A percentile compares a stretch with the other conserved stretches of the same genome.
Evolutionary conservation across 2,329 filamentous ascomycete species (phyloP).

Genomic region (Hypomyces rosellus): DNA sequence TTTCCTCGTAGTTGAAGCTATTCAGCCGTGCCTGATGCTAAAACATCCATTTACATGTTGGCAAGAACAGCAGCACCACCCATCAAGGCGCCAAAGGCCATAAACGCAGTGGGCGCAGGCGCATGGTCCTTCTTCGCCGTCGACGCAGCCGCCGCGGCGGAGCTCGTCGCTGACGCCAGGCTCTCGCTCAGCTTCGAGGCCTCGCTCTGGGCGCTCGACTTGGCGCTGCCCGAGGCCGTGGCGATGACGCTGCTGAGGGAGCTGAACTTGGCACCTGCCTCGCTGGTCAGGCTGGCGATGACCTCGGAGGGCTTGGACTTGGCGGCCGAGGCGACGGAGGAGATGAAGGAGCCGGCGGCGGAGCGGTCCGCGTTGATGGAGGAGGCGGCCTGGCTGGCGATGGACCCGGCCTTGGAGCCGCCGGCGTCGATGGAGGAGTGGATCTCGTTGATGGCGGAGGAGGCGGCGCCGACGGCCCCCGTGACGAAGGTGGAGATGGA

Average conservation of each 20-base stretch:
- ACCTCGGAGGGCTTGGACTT: slow-evolving; percentile 10
- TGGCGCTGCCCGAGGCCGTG: slow-evolving; percentile 16
- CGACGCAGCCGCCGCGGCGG: slow-evolving; percentile 14
- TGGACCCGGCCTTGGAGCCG: slow-evolving; percentile 8
- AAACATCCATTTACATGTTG: slow-evolving; percentile 33
- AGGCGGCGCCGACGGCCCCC: slow-evolving; percentile 5
- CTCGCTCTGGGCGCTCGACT: slow-evolving; percentile 18
- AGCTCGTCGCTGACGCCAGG: slow-evolving; percentile 13
- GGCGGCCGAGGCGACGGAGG: slow-evolving; percentile 6
- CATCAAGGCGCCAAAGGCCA: slow-evolving; percentile 41
- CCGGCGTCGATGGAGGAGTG: slow-evolving; percentile 3
- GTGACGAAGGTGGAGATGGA: slow-evolving; percentile 12
- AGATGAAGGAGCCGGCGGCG: slow-evolving; percentile 5
- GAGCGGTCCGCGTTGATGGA: slow-evolving; percentile 8
- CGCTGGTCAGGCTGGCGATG: slow-evolving; percentile 14
- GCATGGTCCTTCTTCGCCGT: slow-evolving; percentile 17
- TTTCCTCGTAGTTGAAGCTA: background rate
- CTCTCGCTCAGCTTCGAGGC: slow-evolving; percentile 16
- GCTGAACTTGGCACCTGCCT: slow-evolving; percentile 19
- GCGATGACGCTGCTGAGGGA: slow-evolving; percentile 17
- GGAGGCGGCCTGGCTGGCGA: background rate
- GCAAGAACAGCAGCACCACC: slow-evolving; percentile 40
- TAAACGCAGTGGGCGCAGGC: slow-evolving; percentile 34
- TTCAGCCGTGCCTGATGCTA: too few species aligned
- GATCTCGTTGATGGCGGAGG: slow-evolving; percentile 2